Evolutionary conservation across 257 asterid species (phyloP).

Genomic region (Cynanchum wilfordii): DNA sequence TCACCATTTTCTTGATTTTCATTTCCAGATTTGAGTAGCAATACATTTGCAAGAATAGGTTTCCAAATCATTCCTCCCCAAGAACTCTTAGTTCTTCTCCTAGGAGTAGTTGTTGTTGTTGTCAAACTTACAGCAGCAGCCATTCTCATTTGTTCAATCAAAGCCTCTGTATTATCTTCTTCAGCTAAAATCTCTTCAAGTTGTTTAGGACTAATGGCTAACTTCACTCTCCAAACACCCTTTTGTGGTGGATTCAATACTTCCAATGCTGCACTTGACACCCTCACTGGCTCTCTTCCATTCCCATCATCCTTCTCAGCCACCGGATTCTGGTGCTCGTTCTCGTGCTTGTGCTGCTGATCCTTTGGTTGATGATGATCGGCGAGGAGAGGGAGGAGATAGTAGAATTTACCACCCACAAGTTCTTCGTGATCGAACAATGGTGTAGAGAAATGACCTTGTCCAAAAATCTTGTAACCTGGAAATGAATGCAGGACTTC

Average conservation of each 20-base stretch:
- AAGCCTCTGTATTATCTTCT: conserved; percentile 51
- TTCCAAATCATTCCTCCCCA: conserved; percentile 38
- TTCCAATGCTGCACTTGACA: conserved; percentile 23
- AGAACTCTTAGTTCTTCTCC: conserved; percentile 17
- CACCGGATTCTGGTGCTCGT: neutral
- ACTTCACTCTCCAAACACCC: conserved; percentile 69
- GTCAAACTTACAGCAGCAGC: conserved; percentile 38
- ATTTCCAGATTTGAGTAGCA: conserved; percentile 5
- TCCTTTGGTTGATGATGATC: neutral
- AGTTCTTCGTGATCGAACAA: conserved; percentile 28
- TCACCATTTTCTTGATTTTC: conserved; percentile 5
- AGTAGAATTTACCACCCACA: conserved; percentile 29
- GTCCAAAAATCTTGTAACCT: conserved; percentile 26
- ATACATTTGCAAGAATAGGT: conserved; percentile 22
- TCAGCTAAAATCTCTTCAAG: conserved; percentile 54
- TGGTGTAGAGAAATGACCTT: conserved; percentile 21
- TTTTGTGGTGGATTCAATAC: conserved; percentile 29
- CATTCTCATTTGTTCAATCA: conserved; percentile 67
- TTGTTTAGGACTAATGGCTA: conserved; percentile 44
- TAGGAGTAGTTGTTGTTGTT: neutral
- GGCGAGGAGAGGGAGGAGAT: conserved; percentile 21
- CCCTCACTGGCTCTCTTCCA: conserved; percentile 16
- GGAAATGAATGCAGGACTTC: conserved; percentile 34
- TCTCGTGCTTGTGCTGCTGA: neutral
- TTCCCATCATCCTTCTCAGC: neutral